Conservation (phyloP, 129 eudicot species). For the Helianthus tuberosus region DNA sequence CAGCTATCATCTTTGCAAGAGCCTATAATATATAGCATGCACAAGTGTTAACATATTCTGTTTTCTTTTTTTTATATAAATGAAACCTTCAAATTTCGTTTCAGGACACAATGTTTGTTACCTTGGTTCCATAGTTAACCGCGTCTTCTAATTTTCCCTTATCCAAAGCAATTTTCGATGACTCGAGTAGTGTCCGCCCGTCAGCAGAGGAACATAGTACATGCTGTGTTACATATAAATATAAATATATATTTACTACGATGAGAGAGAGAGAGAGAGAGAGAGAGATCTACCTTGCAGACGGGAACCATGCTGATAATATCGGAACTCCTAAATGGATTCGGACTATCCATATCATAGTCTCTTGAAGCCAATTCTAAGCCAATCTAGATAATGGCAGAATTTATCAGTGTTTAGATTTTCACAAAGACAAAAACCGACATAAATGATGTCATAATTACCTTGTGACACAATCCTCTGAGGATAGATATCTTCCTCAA, state of each 20-base stretch:
- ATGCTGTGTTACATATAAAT: slow-evolving; percentile 60
- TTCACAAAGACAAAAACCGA: not conserved
- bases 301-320: slow-evolving; percentile 91
- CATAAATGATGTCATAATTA: slow-evolving; percentile 15
- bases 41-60: slow-evolving; percentile 16
- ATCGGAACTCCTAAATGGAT: slow-evolving; percentile 76
- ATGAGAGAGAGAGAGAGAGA: slow-evolving; percentile 20
- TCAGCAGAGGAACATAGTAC: slow-evolving; percentile 96
- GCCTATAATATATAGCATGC: slow-evolving; percentile 60
- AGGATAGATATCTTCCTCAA: slow-evolving; percentile 87
- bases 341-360: slow-evolving; percentile 77
- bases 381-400: slow-evolving; percentile 63
- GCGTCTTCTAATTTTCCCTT: slow-evolving; percentile 99
- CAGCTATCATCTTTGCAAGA: slow-evolving; percentile 93
- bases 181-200: slow-evolving; percentile 86
- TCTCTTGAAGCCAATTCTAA: slow-evolving; percentile 92
- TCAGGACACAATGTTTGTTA: slow-evolving; percentile 27
- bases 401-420: slow-evolving; percentile 15
- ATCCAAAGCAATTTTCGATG: slow-evolving; percentile 93
- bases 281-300: slow-evolving; percentile 67
- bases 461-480: slow-evolving; percentile 97
- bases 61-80: not conserved
- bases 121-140: slow-evolving; percentile 93
- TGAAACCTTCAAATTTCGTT: not conserved
- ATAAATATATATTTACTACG: not conserved